Evolutionary conservation across 257 asterid genomes (phyloP).

Genomic region (Ophiorrhiza pumila): DNA sequence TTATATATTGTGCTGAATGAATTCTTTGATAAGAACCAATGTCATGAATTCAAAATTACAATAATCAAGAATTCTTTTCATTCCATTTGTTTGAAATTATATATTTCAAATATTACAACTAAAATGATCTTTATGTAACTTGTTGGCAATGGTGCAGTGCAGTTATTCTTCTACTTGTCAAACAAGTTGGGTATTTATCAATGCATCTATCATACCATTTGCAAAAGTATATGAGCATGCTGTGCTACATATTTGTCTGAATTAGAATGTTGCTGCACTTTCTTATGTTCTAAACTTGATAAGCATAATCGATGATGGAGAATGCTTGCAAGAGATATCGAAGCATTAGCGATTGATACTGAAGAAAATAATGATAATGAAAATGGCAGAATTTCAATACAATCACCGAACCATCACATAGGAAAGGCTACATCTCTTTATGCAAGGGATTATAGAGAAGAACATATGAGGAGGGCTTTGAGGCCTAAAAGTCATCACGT

Average conservation of each 20-base stretch:
- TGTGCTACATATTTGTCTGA: conserved; percentile 44
- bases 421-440: too few species aligned
- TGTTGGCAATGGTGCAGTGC: conserved; percentile 46
- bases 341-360: conserved; percentile 21
- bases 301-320: conserved; percentile 28
- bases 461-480: conserved; percentile 51
- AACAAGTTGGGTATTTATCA: conserved; percentile 70
- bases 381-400: too few species aligned
- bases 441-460: conserved; percentile 33
- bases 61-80: too few species aligned
- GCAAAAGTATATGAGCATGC: conserved; percentile 46
- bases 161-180: conserved; percentile 55
- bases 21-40: too few species aligned
- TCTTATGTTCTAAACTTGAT: conserved; percentile 45
- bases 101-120: too few species aligned
- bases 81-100: too few species aligned
- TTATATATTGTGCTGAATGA: too few species aligned
- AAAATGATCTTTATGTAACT: not conserved
- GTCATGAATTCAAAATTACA: too few species aligned
- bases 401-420: too few species aligned
- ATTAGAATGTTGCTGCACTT: conserved; percentile 55
- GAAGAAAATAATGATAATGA: too few species aligned
- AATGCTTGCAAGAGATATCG: conserved; percentile 36
- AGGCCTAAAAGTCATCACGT: conserved; percentile 52
- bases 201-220: conserved; percentile 50